Conservation (phyloP, 129 eudicot species). For the Helianthus annuus region DNA sequence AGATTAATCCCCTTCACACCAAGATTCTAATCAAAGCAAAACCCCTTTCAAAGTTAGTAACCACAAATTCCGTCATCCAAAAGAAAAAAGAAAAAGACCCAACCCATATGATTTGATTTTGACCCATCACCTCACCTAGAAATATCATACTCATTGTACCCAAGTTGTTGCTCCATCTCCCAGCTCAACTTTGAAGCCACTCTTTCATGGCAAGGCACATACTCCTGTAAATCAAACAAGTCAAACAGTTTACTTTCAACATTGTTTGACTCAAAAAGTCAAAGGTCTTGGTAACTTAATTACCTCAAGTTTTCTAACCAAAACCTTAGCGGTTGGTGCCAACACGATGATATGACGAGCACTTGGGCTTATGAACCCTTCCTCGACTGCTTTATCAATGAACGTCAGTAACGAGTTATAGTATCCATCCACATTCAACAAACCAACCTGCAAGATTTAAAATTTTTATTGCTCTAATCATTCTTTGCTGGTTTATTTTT, state of each 20-base stretch:
- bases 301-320: conserved; percentile 54
- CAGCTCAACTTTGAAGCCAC: conserved; percentile 52
- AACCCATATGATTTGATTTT: conserved; percentile 20
- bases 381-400: conserved; percentile 58
- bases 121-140: conserved; percentile 47
- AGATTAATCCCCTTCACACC: neutral
- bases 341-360: conserved; percentile 53
- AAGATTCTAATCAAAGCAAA: conserved; percentile 41
- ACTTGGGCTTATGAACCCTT: conserved; percentile 56
- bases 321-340: conserved; percentile 49
- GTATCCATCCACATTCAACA: conserved; percentile 60
- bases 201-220: conserved; percentile 56
- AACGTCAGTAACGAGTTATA: conserved; percentile 50
- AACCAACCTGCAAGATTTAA: conserved; percentile 44
- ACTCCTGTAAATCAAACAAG: conserved; percentile 44
- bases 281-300: neutral
- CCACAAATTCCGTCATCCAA: conserved; percentile 27
- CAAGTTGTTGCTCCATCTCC: conserved; percentile 57
- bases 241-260: conserved; percentile 15
- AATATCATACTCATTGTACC: conserved; percentile 39
- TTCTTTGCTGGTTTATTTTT: neutral
- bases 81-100: conserved; percentile 10
- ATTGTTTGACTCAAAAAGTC: conserved; percentile 6
- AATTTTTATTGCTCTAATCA: neutral
- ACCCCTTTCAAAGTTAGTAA: conserved; percentile 38